Conservation (phyloP, 2,329 filamentous ascomycete genomes). For the Clarireedia paspali region DNA sequence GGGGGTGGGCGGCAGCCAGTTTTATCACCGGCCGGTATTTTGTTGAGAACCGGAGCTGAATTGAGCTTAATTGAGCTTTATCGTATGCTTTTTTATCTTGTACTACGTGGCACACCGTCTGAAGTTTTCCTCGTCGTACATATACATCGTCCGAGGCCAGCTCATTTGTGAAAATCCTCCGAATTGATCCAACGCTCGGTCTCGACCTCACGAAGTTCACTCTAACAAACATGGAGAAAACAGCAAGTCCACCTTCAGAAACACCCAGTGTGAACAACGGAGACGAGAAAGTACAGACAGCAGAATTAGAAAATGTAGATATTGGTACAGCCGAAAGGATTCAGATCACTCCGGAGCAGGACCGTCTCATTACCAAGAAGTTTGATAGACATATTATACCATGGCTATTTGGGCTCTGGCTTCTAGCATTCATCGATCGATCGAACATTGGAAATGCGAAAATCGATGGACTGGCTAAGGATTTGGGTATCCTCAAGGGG, state of each 20-base stretch:
- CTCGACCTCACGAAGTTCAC: too few relatives aligned
- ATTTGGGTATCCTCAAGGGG: constrained; percentile 40
- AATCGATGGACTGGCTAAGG: constrained; percentile 54
- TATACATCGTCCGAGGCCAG: too few relatives aligned
- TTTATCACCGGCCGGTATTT: too few relatives aligned
- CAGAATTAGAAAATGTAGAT: not conserved
- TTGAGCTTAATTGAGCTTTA: too few relatives aligned
- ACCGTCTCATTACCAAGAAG: constrained; percentile 4
- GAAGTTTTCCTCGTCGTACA: too few relatives aligned
- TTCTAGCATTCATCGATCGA: constrained; percentile 6
- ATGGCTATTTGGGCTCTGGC: constrained; percentile 8
- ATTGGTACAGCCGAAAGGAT: not conserved
- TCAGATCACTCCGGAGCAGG: not conserved
- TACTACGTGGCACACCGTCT: too few relatives aligned
- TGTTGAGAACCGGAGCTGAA: too few relatives aligned
- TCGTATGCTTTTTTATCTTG: too few relatives aligned
- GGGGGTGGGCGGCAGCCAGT: too few relatives aligned
- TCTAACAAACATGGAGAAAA: too few relatives aligned
- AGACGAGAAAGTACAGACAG: not conserved
- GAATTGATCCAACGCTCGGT: too few relatives aligned
- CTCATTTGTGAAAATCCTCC: too few relatives aligned
- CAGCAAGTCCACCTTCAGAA: not conserved
- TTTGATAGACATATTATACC: constrained; percentile 3
- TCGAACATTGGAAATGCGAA: constrained; percentile 40
- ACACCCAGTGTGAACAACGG: not conserved